phyloP scores from a whole-genome alignment of 768 basidiomycete species.

The Suillus spraguei region DNA sequence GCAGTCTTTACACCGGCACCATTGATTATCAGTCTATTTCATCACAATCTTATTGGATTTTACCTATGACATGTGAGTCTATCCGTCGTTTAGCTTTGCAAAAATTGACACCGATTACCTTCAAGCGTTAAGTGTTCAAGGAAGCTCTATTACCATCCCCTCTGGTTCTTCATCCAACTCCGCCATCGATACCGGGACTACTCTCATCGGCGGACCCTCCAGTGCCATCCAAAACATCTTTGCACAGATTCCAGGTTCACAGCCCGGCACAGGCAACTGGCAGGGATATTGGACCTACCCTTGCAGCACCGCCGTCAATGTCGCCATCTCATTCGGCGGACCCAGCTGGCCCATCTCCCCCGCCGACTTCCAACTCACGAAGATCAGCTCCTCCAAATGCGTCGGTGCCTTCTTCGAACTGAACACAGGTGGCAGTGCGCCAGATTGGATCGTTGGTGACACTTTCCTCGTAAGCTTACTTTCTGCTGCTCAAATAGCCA shows the following conservation, averaged over 20 bases:
- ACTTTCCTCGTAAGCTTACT: slow-evolving; percentile 61
- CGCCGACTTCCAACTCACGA: slow-evolving; percentile 77
- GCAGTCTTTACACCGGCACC: slow-evolving; percentile 74
- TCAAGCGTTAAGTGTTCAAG: slow-evolving; percentile 64
- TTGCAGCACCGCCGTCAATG: slow-evolving; percentile 65
- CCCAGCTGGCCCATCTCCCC: slow-evolving; percentile 76
- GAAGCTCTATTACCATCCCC: slow-evolving; percentile 47
- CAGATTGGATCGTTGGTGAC: slow-evolving; percentile 88
- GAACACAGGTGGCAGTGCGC: slow-evolving; percentile 49
- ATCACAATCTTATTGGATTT: slow-evolving; percentile 75
- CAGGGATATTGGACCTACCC: slow-evolving; percentile 88
- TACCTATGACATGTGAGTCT: slow-evolving; percentile 60
- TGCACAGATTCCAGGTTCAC: slow-evolving; percentile 71
- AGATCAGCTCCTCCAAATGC: slow-evolving; percentile 57
- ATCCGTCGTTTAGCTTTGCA: background rate
- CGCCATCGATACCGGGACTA: slow-evolving; percentile 97
- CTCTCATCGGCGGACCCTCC: slow-evolving; percentile 85
- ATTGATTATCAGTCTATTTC: slow-evolving; percentile 82
- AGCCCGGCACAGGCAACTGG: slow-evolving; percentile 61
- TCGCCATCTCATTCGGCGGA: slow-evolving; percentile 75
- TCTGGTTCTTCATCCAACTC: slow-evolving; percentile 55
- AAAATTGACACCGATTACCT: background rate
- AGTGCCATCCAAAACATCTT: slow-evolving; percentile 64
- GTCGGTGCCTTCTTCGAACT: slow-evolving; percentile 87
- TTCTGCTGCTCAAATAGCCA: slow-evolving; percentile 3